Evolutionary conservation across 192 early-diverging fungal genomes (phyloP), one percentile per base, ranked within the genome.

Genomic region (Anaeromyces robustus): DNA sequence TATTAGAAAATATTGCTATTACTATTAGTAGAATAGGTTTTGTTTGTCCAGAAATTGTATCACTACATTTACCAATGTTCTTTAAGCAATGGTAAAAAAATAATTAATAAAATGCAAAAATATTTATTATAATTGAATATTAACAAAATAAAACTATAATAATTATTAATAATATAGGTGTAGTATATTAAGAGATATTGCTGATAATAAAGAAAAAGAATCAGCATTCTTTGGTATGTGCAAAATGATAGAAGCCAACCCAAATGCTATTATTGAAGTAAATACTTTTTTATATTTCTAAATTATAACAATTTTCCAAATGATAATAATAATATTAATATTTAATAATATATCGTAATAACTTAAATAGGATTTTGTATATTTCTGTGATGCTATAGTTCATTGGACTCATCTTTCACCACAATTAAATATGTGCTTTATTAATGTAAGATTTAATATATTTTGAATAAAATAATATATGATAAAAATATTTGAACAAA

Each of bases 171-270:
- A 19, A 30, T 19, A 32, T 30, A 87, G 86, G 86, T 87, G 89
- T 79, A 83, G 88, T 80, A 89, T 92, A 30, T 89, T 97, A 77
- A 83, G 92, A 29, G 87, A 89, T n/a, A 93, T 99, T 82, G 92
- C 93, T 81, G 96, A 98, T 86, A 98, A 98, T 82, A 90, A 94
- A 13, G 98, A 99, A 85, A 99, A 99, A 88, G 93, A 93, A 81
- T 94, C 92, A 80, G 96, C 98, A 29, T 99, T 96, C 90, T 89
- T 89, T 82, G 98, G 98, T 39, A 83, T 99, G 83, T 97, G 96
- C 86, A 90, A 92, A 68, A 94, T 98, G 92, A 95, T 98, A 77
- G 88, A 93, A 80, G 84, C 89, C 34, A 98, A 98, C 84, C 97
- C 98, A 22, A 89, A 96, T 78, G 95, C 78, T 1, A 9, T 77